Conservation (phyloP, 371 early-diverging fungal genomes). For the Mucor irregularis region DNA sequence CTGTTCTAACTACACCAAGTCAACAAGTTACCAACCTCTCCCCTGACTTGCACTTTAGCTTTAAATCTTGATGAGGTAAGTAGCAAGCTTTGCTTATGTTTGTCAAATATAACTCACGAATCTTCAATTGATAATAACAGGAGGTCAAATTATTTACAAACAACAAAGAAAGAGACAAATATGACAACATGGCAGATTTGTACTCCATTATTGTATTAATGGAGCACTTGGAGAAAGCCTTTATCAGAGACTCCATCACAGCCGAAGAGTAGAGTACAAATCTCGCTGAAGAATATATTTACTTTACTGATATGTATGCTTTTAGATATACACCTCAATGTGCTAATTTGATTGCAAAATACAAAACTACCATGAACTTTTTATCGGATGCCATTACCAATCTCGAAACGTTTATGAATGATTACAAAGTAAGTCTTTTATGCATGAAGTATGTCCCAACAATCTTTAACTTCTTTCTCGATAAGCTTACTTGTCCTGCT, state of each 20-base stretch:
- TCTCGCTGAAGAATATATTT: neutral
- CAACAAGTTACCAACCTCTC: no score
- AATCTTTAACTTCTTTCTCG: neutral
- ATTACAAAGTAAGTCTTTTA: constrained; percentile 68
- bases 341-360: constrained; percentile 88
- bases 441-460: no score
- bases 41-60: constrained; percentile 13
- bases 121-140: constrained; percentile 16
- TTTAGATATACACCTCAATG: constrained; percentile 88
- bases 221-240: constrained; percentile 92
- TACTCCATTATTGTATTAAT: constrained; percentile 88
- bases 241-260: constrained; percentile 85
- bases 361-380: constrained; percentile 87
- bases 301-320: neutral
- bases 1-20: no score
- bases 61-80: constrained; percentile 49
- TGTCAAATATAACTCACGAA: no score
- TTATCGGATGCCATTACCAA: constrained; percentile 66
- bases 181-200: constrained; percentile 91
- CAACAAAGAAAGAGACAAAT: constrained; percentile 85
- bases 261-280: constrained; percentile 65
- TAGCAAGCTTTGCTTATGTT: no score
- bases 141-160: constrained; percentile 76
- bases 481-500: constrained; percentile 80
- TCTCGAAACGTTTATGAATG: constrained; percentile 78